Evolutionary conservation across 805 yeast species (phyloP).

Genomic region (Blastobotrys robertii): DNA sequence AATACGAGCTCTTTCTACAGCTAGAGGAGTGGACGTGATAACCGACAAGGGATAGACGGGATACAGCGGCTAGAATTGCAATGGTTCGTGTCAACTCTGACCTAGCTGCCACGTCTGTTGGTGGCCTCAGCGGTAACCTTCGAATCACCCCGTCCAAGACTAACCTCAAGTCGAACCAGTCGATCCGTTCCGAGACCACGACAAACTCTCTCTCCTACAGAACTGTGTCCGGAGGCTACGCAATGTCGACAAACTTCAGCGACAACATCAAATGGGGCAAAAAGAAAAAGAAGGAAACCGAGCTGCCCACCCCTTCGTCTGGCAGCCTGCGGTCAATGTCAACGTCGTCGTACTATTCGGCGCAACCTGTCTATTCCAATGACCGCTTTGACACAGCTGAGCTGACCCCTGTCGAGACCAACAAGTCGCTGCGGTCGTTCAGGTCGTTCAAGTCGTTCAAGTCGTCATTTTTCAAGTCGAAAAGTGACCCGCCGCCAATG

Average conservation of each 20-base stretch:
- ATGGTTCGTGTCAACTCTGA: background rate
- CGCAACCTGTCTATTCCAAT: background rate
- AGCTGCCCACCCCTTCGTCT: no score
- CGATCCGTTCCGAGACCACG: background rate
- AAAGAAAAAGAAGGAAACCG: background rate
- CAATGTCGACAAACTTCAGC: constrained; percentile 4
- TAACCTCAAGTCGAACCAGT: background rate
- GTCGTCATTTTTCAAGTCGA: background rate
- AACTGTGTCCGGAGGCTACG: background rate
- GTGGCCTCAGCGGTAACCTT: constrained; percentile 1
- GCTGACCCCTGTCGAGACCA: background rate
- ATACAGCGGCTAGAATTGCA: no score
- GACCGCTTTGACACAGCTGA: no score
- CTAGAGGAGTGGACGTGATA: background rate
- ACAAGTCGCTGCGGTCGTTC: background rate
- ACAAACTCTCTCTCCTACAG: background rate
- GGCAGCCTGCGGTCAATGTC: background rate
- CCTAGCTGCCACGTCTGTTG: constrained; percentile 2
- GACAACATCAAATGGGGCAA: constrained; percentile 3
- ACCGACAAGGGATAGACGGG: no score
- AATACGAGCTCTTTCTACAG: background rate
- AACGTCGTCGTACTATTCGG: background rate
- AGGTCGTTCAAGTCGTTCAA: background rate
- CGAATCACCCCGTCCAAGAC: background rate
- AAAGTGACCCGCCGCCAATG: no score